These are phyloP conservation scores for Candida pseudoglaebosa DNA, from an alignment of 805 yeast species.

Conservation along the genomic window DNA sequence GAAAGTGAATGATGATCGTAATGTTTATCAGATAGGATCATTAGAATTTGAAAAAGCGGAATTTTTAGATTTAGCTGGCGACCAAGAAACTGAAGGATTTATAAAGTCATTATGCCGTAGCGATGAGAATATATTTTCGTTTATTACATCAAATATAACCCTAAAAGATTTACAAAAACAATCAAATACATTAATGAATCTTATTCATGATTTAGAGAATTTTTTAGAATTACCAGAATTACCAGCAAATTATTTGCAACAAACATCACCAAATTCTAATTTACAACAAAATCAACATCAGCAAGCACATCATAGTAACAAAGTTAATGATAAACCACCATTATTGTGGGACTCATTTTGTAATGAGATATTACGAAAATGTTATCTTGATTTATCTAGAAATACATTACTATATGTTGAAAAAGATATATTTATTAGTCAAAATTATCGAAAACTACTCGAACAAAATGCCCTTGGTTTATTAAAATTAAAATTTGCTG, in stretches of 20 bases:
- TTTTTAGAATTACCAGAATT: slow-evolving; percentile 30
- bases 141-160: slow-evolving; percentile 40
- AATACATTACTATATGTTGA: slow-evolving; percentile 26
- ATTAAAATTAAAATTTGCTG: slow-evolving; percentile 30
- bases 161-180: slow-evolving; percentile 41
- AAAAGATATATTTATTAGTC: slow-evolving; percentile 16
- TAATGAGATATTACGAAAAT: slow-evolving; percentile 24
- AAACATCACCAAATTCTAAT: background rate
- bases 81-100: slow-evolving; percentile 55
- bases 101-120: slow-evolving; percentile 37
- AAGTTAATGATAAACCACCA: slow-evolving; percentile 5
- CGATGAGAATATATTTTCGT: slow-evolving; percentile 32
- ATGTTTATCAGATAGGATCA: slow-evolving; percentile 43
- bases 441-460: slow-evolving; percentile 23
- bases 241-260: slow-evolving; percentile 24
- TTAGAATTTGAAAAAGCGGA: slow-evolving; percentile 51
- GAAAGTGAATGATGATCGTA: slow-evolving; percentile 21
- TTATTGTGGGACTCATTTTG: slow-evolving; percentile 35
- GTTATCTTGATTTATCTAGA: slow-evolving; percentile 28
- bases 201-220: slow-evolving; percentile 25
- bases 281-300: background rate
- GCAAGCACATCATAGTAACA: background rate
- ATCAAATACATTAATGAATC: slow-evolving; percentile 29
- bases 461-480: slow-evolving; percentile 28
- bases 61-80: slow-evolving; percentile 35